phyloP scores from a whole-genome alignment of 371 early-diverging fungal genomes.

The Synchytrium microbalum region DNA sequence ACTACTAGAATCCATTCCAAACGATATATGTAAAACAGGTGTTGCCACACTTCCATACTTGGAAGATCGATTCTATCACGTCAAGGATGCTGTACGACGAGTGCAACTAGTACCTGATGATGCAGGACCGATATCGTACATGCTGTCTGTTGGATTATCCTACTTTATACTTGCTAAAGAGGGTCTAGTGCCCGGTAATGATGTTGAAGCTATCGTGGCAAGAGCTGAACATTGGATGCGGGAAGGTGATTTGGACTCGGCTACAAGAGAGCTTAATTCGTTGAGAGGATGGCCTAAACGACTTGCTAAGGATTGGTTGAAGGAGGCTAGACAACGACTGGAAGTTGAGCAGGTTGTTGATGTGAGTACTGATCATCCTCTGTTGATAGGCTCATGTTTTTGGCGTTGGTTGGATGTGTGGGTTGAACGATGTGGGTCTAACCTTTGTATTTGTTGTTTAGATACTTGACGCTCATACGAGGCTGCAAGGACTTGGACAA shows the following conservation, averaged over 20 bases:
- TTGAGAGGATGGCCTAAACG: conserved; percentile 88
- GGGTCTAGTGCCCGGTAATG: conserved; percentile 79
- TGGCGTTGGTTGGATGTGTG: too few species aligned
- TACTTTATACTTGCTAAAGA: conserved; percentile 74
- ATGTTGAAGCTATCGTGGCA: conserved; percentile 82
- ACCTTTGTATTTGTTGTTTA: not conserved
- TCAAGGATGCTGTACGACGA: conserved; percentile 64
- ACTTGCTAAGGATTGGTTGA: conserved; percentile 85
- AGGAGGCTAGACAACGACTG: conserved; percentile 71
- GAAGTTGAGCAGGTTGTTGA: conserved; percentile 88
- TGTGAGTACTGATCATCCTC: conserved; percentile 26
- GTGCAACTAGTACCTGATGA: conserved; percentile 82
- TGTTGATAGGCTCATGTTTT: conserved; percentile 2
- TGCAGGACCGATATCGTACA: conserved; percentile 77
- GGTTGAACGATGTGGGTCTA: too few species aligned
- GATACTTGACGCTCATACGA: not conserved
- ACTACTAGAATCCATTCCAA: conserved; percentile 56
- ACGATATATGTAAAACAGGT: conserved; percentile 52
- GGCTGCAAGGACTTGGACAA: not conserved
- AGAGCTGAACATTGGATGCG: conserved; percentile 69
- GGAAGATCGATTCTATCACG: conserved; percentile 59
- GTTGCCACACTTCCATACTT: conserved; percentile 66
- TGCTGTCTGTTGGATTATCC: conserved; percentile 65
- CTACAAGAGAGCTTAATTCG: conserved; percentile 90
- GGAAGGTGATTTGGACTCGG: conserved; percentile 74